A percentile compares a stretch with the other conserved stretches of the same genome.
Conservation (phyloP, 2,329 filamentous ascomycete genomes). For the Talaromyces sp. region DNA sequence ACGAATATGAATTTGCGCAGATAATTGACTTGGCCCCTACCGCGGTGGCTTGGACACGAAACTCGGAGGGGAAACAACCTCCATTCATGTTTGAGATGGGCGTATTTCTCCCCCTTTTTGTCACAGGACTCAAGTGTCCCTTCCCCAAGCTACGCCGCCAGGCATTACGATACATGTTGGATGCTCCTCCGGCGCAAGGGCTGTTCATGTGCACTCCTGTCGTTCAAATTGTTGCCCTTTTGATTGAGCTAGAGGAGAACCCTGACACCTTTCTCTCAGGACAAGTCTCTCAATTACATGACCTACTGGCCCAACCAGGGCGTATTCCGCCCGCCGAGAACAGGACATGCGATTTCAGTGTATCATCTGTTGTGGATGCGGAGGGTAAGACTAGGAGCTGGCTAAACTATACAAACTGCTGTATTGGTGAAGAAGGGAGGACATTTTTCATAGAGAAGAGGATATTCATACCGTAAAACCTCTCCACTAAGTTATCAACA, state of each 20-base stretch:
- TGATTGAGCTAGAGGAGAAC: not conserved
- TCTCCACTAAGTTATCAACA: not conserved
- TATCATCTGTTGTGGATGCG: not conserved
- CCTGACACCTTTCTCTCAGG: not conserved
- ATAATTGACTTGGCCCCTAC: not conserved
- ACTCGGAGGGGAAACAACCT: constrained; percentile 10
- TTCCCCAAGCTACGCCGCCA: constrained; percentile 24
- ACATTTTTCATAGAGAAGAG: not conserved
- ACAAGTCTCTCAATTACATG: not conserved
- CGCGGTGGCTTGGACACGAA: not conserved
- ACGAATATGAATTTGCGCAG: not conserved
- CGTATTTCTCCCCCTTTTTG: constrained; percentile 25
- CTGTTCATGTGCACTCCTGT: not conserved
- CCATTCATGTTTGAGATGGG: constrained; percentile 28
- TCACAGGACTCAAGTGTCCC: constrained; percentile 26
- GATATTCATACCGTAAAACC: not conserved
- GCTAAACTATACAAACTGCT: not conserved
- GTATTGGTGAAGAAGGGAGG: not conserved
- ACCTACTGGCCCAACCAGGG: not conserved
- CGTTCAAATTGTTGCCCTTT: not conserved
- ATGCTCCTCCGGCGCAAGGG: not conserved
- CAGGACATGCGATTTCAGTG: not conserved
- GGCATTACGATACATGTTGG: constrained; percentile 15
- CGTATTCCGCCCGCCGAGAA: not conserved
- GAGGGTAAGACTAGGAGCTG: not conserved